Evolutionary conservation across 2,329 filamentous ascomycete species (phyloP), one percentile per base, ranked within the genome.

Genomic region (Aspergillus ochraceoroseus): DNA sequence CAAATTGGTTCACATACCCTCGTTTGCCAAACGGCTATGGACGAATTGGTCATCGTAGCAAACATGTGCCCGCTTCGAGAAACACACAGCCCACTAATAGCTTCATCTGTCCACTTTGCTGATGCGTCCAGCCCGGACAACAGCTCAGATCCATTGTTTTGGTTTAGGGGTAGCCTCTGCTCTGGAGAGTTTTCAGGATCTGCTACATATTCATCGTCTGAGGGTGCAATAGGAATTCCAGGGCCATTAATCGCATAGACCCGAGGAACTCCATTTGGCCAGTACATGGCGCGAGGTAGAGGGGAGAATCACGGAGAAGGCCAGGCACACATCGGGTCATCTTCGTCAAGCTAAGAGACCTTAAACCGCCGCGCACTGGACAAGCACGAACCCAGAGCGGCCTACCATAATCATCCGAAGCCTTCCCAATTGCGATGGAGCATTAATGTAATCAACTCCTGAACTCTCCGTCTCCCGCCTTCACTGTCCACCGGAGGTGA

Each of bases 11-110:
- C n/a, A 56, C 72, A 45, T 74, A 88, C 87, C 76, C 90, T 90
- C 40, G 87, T 90, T 69, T 98, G 92, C 92, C 92, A 98, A 52
- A 98, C 76, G n/a, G 85, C 87, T 63, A 98, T 79, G 8, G 85
- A 85, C 2, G 85, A 85, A 4, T 77, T 71, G 1, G 90, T 95
- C 58, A 95, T 87, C 32, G 87, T 87, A 36, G 86, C 86, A 66
- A 98, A 95, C 47, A 85, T 70, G 56, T 89, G 83, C 27, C 89
- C 89, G 41, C 77, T 82, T 30, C 89, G 80, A 2, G 89, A 85
- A 27, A 88, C 77, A 49, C 81, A 80, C 38, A 95, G 71, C 5
- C 85, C 85, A 47, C 87, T 69, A 39, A 95, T 79, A 14, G 75
- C 77, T 59, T 84, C 83, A 58, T 72, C 77, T 31, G 71, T 73